Base-by-base conservation (phyloP, 768 basidiomycete genomes). In the Cystoderma amianthinum region DNA sequence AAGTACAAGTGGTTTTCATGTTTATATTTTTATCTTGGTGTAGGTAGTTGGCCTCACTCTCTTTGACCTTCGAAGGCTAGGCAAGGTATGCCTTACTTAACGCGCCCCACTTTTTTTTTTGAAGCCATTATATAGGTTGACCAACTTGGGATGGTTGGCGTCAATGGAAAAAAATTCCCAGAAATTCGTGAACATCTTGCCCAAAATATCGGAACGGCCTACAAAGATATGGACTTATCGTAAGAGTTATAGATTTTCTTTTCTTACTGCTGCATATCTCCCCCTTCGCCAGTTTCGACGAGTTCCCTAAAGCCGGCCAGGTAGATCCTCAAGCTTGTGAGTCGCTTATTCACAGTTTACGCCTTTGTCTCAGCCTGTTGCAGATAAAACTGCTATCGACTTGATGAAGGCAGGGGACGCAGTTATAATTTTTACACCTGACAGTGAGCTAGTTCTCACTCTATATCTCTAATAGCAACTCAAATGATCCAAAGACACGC, bases 391-490 rank as follows among this genome's bases (percentile, higher is more conserved):
- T 12, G 89, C 90, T 28, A 90, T 95, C 41, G 78, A 87, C 60
- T 69, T 74, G 41, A 66, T 93, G 53, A 72, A 76, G 9, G 73
- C 85, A 6, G 90, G 92, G 17, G 85, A 90, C 48, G 91, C 91
- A n/a, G 82, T 89, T 37, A 84, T 93, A 52, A 82, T 95, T 47
- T 95, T 95, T 61, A 95, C 92, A 2, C 93, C 92, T 3, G 92
- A 94, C 57, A 83, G 87, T 83, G 48, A 55, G 81, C 63, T 32
- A 9, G 11, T 24, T 11, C 10, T 18, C 9, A 10, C 5, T 9
- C 5, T 12, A 10, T 20, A 6, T 16, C 10, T 11, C 12, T 38
- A 16, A 10, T 22, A 21, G 11, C 16, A 18, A 12, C 22, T 17
- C 32, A 19, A 32, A 13, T 24, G 23, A 40, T n/a, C 15, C 41